A percentile compares a stretch with the other conserved stretches of the same genome.
phyloP scores from a whole-genome alignment of 257 asterid genomes.

The Prunella vulgaris region DNA sequence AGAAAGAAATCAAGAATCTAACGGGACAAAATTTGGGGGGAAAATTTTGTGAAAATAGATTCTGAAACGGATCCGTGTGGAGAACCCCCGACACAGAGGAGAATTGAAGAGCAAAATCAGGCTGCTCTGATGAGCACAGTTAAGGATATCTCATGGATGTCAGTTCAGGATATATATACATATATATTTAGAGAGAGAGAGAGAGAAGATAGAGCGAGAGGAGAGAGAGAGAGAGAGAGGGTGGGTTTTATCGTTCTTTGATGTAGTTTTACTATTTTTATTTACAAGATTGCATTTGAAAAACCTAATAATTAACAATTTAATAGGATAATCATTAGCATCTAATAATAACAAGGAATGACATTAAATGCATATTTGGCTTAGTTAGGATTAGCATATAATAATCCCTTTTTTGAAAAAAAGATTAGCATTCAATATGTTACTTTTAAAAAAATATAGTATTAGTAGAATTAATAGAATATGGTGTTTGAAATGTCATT shows the following conservation, averaged over 20 bases:
- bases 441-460: neutral
- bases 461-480: no score
- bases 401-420: neutral
- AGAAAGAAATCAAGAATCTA: slow-evolving; percentile 20
- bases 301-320: neutral
- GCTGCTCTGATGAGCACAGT: slow-evolving; percentile 17
- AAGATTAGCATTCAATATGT: neutral
- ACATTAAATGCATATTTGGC: neutral
- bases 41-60: slow-evolving; percentile 20
- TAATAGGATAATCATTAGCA: neutral
- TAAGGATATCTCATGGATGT: slow-evolving; percentile 18
- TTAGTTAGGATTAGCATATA: neutral
- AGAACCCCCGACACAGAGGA: slow-evolving; percentile 20
- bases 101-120: slow-evolving; percentile 23
- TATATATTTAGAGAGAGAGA: neutral
- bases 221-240: neutral
- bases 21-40: slow-evolving; percentile 32
- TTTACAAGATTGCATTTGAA: neutral
- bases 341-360: neutral
- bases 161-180: slow-evolving; percentile 6
- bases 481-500: neutral
- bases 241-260: neutral
- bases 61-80: slow-evolving; percentile 30
- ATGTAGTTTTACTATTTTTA: no score
- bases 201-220: neutral